These are phyloP conservation scores for Ceriops tagal DNA, from an alignment of 345 rosid genomes.

Conservation along the genomic window DNA sequence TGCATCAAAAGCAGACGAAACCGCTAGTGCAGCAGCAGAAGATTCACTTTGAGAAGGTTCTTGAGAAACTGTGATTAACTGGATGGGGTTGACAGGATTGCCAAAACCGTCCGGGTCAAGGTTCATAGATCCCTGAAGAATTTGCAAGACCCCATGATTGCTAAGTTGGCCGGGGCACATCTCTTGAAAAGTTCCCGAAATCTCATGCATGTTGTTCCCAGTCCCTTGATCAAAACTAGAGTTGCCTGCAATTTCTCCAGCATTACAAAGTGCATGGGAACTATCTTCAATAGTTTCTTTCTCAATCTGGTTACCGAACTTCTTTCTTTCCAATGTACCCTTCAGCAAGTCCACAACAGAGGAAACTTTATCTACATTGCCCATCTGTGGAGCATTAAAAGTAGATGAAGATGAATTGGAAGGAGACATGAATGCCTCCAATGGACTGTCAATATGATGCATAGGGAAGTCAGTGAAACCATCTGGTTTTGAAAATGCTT, in stretches of 20 bases:
- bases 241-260: constrained; percentile 31
- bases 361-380: constrained; percentile 45
- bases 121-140: constrained; percentile 33
- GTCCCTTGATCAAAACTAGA: constrained; percentile 28
- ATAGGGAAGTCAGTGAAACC: constrained; percentile 29
- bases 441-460: constrained; percentile 38
- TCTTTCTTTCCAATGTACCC: constrained; percentile 60
- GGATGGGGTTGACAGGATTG: constrained; percentile 39
- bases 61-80: constrained; percentile 37
- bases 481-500: constrained; percentile 35
- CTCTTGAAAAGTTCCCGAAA: constrained; percentile 30
- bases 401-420: constrained; percentile 58
- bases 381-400: constrained; percentile 34
- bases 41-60: constrained; percentile 70
- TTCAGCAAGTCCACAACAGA: constrained; percentile 69
- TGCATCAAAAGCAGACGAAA: constrained; percentile 55
- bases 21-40: constrained; percentile 63
- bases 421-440: constrained; percentile 44
- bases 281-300: constrained; percentile 39
- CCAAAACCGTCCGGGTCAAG: constrained; percentile 47
- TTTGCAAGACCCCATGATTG: constrained; percentile 22
- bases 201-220: constrained; percentile 28
- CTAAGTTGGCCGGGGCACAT: constrained; percentile 26
- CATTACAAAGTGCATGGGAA: constrained; percentile 26
- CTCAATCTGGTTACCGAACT: constrained; percentile 40